Conservation (phyloP, 164 flowering plant species). For the Stephania japonica region DNA sequence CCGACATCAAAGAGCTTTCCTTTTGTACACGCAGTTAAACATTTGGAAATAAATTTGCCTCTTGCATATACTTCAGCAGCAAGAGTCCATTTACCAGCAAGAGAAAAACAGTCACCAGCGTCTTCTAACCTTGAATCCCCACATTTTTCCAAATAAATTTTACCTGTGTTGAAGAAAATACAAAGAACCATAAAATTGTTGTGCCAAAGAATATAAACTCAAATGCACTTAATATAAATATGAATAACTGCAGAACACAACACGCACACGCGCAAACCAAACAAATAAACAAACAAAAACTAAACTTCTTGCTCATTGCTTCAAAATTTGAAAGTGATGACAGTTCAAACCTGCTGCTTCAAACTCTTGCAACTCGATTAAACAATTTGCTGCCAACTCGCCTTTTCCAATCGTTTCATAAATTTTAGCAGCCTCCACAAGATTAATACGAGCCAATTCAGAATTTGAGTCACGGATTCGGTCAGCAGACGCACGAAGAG, state of each 20-base stretch:
- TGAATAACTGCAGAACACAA: background rate
- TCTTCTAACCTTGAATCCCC: slow-evolving; percentile 35
- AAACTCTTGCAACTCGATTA: slow-evolving; percentile 38
- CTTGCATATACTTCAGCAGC: slow-evolving; percentile 52
- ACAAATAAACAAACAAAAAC: background rate
- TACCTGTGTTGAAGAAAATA: slow-evolving; percentile 21
- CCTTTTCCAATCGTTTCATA: slow-evolving; percentile 53
- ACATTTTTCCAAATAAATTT: slow-evolving; percentile 37
- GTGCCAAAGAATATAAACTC: background rate
- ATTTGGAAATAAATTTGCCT: slow-evolving; percentile 31
- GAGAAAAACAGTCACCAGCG: slow-evolving; percentile 49
- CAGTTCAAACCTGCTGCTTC: slow-evolving; percentile 49
- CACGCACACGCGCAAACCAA: too few relatives aligned
- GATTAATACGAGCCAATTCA: slow-evolving; percentile 26
- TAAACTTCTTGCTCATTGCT: background rate
- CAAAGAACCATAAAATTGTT: background rate
- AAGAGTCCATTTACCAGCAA: slow-evolving; percentile 29
- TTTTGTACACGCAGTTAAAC: slow-evolving; percentile 34
- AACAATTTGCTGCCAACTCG: slow-evolving; percentile 65
- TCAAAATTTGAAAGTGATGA: background rate
- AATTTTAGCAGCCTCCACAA: slow-evolving; percentile 54
- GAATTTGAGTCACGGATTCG: slow-evolving; percentile 33
- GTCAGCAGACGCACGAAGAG: slow-evolving; percentile 46
- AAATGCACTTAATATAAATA: background rate
- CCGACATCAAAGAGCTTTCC: slow-evolving; percentile 46